Percentiles rank a stretch among this genome's conserved stretches.
These are phyloP conservation scores for Rhytidhysteron rufulum DNA, from an alignment of 2,329 filamentous ascomycete genomes.

Conservation along the genomic window DNA sequence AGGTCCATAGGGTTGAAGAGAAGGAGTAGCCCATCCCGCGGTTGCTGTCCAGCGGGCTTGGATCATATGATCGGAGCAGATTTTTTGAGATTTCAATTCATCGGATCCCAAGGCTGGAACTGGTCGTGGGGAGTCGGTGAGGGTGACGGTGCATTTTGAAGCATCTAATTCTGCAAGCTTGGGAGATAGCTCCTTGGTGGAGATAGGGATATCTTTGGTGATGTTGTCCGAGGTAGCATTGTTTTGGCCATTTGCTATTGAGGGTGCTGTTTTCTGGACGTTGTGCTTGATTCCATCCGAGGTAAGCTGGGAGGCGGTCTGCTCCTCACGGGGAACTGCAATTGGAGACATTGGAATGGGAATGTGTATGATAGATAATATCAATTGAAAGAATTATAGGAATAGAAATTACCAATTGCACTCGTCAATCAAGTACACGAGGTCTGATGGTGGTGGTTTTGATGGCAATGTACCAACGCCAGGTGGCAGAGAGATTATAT, in stretches of 20 bases:
- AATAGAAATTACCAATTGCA: too few relatives aligned
- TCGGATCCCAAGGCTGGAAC: constrained; percentile 39
- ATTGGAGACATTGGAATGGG: constrained; percentile 24
- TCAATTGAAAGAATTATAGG: too few relatives aligned
- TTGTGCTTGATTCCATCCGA: constrained; percentile 26
- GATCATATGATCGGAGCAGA: constrained; percentile 84
- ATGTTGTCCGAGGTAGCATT: constrained; percentile 19
- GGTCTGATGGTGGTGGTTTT: too few relatives aligned
- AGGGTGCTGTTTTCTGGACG: constrained; percentile 27
- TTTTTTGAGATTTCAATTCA: constrained; percentile 38
- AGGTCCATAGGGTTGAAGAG: constrained; percentile 73
- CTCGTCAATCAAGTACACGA: too few relatives aligned
- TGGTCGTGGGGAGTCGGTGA: constrained; percentile 38
- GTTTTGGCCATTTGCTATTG: constrained; percentile 2
- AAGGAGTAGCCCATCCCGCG: constrained; percentile 68
- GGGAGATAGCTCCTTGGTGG: constrained; percentile 14
- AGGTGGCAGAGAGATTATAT: too few relatives aligned
- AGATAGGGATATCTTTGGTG: constrained; percentile 14
- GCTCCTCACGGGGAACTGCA: constrained; percentile 22
- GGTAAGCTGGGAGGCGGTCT: constrained; percentile 27
- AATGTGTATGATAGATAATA: too few relatives aligned
- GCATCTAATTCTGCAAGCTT: constrained; percentile 40
- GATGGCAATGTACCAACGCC: too few relatives aligned
- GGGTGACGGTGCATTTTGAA: constrained; percentile 39
- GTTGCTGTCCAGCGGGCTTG: constrained; percentile 63